These are phyloP conservation scores for Boletus insuetus DNA, from an alignment of 768 basidiomycete species.

Conservation along the genomic window DNA sequence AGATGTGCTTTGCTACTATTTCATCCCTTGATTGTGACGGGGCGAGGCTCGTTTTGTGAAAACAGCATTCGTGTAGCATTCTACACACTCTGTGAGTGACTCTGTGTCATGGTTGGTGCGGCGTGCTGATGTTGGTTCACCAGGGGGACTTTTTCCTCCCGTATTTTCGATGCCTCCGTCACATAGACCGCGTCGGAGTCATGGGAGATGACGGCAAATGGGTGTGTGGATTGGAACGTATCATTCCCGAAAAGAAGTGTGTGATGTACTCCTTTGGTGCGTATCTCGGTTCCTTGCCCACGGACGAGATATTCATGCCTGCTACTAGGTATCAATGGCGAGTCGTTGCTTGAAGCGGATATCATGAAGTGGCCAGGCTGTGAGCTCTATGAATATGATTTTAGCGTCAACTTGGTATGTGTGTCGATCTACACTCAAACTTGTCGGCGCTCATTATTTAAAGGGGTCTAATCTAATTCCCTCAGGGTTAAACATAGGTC, in stretches of 20 bases:
- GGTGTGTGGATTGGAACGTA: slow-evolving; percentile 45
- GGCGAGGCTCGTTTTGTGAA: too few species aligned
- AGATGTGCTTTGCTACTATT: too few species aligned
- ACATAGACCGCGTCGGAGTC: slow-evolving; percentile 45
- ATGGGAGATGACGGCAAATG: slow-evolving; percentile 55
- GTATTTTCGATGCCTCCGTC: slow-evolving; percentile 49
- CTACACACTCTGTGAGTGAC: slow-evolving; percentile 29
- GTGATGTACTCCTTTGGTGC: slow-evolving; percentile 51
- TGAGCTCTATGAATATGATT: too few species aligned
- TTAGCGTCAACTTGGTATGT: too few species aligned
- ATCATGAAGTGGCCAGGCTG: too few species aligned
- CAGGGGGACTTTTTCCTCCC: slow-evolving; percentile 61
- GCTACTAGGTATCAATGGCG: slow-evolving; percentile 42
- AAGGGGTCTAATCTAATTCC: too few species aligned
- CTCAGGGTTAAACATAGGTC: too few species aligned
- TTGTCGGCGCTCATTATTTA: too few species aligned
- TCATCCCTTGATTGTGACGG: too few species aligned
- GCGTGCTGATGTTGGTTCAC: slow-evolving; percentile 9
- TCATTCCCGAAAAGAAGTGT: slow-evolving; percentile 45
- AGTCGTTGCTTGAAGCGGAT: slow-evolving; percentile 53
- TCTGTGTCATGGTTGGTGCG: background rate
- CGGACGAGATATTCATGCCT: background rate
- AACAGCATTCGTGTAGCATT: too few species aligned
- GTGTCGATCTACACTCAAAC: too few species aligned
- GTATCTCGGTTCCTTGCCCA: background rate